These are phyloP conservation scores for Colletotrichum kahawae DNA, from an alignment of 2,329 filamentous ascomycete species.

Conservation along the genomic window DNA sequence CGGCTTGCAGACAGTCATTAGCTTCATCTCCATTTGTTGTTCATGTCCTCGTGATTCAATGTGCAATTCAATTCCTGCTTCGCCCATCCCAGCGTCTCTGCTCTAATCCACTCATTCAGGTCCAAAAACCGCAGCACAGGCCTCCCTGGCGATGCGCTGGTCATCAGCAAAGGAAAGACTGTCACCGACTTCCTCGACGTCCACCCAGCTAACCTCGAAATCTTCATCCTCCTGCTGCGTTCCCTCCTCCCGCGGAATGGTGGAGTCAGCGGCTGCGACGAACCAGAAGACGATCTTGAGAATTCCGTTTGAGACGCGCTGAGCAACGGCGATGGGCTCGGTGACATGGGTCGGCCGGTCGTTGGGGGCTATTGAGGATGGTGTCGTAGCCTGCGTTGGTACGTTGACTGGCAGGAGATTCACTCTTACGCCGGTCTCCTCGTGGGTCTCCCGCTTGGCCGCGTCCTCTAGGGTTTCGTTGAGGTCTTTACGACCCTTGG, in stretches of 20 bases:
- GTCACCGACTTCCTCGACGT: background rate
- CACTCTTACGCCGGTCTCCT: conserved; percentile 19
- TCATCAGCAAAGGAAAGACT: background rate
- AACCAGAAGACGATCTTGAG: background rate
- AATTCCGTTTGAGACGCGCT: background rate
- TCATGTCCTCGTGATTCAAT: background rate
- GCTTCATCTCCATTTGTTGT: background rate
- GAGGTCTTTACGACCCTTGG: conserved; percentile 24
- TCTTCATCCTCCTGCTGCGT: background rate
- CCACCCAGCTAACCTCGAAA: background rate
- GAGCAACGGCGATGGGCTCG: background rate
- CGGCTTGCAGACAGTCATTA: background rate
- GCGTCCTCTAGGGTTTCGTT: conserved; percentile 14
- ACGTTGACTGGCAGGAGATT: background rate
- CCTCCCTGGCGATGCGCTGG: background rate
- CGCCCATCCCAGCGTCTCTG: background rate
- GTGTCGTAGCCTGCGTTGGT: background rate
- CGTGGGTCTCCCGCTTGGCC: conserved; percentile 22
- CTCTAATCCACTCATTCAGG: background rate
- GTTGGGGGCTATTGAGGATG: background rate
- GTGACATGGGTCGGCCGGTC: background rate
- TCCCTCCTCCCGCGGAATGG: background rate
- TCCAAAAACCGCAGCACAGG: background rate
- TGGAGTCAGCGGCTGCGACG: background rate
- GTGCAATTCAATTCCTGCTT: background rate